These are phyloP conservation scores for Biscogniauxia marginata DNA, from an alignment of 2,329 filamentous ascomycete species.

Conservation along the genomic window DNA sequence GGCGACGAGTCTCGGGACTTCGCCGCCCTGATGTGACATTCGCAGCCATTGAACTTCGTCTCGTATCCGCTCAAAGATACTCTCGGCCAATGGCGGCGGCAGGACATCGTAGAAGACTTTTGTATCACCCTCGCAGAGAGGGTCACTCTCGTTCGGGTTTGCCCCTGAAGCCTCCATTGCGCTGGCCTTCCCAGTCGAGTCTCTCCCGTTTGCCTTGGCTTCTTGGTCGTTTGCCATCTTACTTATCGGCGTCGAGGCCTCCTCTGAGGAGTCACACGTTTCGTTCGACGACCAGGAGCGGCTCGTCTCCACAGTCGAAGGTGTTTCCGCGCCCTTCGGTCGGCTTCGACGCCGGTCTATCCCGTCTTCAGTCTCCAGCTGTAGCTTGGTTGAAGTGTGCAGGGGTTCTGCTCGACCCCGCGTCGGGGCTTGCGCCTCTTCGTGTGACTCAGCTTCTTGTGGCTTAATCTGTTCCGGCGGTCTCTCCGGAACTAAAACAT, in stretches of 20 bases:
- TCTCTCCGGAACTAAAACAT: slow-evolving; percentile 7
- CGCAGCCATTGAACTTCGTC: slow-evolving; percentile 82
- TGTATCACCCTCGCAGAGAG: slow-evolving; percentile 79
- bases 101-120: slow-evolving; percentile 70
- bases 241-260: slow-evolving; percentile 9
- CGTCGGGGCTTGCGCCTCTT: slow-evolving; percentile 2
- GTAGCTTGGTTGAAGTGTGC: neutral
- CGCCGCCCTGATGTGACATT: slow-evolving; percentile 89
- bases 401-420: neutral
- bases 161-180: slow-evolving; percentile 10
- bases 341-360: neutral
- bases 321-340: slow-evolving; percentile 16
- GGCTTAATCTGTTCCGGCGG: neutral
- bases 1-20: slow-evolving; percentile 87
- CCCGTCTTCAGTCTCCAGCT: neutral
- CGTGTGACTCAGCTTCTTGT: slow-evolving; percentile 14
- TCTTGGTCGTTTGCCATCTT: slow-evolving; percentile 5
- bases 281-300: slow-evolving; percentile 5
- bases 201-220: slow-evolving; percentile 18
- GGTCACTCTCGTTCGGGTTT: slow-evolving; percentile 38
- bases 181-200: slow-evolving; percentile 14
- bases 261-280: slow-evolving; percentile 5
- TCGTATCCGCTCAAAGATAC: slow-evolving; percentile 68
- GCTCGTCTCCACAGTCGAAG: slow-evolving; percentile 12
- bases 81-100: slow-evolving; percentile 50